Evolutionary conservation across 495 filamentous ascomycete genomes (phyloP), one percentile per base, ranked within the genome.

Genomic region (Aspergillus wentii): DNA sequence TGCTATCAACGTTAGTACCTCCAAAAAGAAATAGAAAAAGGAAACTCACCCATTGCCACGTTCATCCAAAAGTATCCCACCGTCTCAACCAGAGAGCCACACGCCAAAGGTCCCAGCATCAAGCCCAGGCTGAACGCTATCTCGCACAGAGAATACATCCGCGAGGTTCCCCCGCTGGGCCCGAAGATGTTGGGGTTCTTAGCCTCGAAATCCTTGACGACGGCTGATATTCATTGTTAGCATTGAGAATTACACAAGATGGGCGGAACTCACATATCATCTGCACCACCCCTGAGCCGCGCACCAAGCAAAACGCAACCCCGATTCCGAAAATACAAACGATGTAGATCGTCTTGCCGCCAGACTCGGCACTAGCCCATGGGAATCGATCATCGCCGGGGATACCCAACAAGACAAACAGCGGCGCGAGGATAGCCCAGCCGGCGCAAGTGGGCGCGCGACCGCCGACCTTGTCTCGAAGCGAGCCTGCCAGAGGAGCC

Each of bases 21-120:
- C n/a, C n/a, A n/a, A n/a, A n/a, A n/a, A n/a, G n/a, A n/a, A n/a
- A n/a, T n/a, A n/a, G n/a, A n/a, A n/a, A n/a, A n/a, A n/a, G n/a
- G n/a, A n/a, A n/a, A n/a, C n/a, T n/a, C n/a, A n/a, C n/a, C n/a
- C n/a, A n/a, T n/a, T n/a, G n/a, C n/a, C n/a, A 33, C 19, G 8
- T 29, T 59, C 46, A 57, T 40, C n/a, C 40, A 41, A 17, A 35
- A 49, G 30, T 59, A 64, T 1, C 58, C 58, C 4, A 62, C 9
- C 3, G 11, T 15, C 36, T 60, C 51, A 2, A 48, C 36, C 6
- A 62, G 14, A 14, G 29, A 23, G 0, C 58, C 56, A 0, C 56
- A 44, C 5, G 60, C 3, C n/a, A 62, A 32, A 0, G 61, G 61
- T 2, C 58, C 61, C 1, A 54, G n/a, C 4, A 57, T 48, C 30